Percentiles rank a stretch among this genome's conserved stretches.
These are phyloP conservation scores for Bryoerythrophyllum caledonicum DNA, from an alignment of 225 moss, liverwort and hornwort genomes.

Conservation along the genomic window DNA sequence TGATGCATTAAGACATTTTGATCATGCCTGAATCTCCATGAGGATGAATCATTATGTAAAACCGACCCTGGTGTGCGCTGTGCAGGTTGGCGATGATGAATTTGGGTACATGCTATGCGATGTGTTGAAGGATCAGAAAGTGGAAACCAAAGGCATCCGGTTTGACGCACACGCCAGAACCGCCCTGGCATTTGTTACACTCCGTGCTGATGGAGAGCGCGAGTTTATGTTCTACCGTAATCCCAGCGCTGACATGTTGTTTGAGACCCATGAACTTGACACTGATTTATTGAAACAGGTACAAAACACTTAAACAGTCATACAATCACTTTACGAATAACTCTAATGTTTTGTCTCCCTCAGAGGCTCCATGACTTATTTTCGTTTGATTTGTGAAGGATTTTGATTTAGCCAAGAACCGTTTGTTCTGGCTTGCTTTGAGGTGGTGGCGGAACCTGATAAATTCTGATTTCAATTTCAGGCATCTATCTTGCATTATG, in stretches of 20 bases:
- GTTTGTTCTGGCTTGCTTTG: conserved; percentile 19
- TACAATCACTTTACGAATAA: no score
- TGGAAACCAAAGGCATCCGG: conserved; percentile 80
- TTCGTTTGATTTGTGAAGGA: no score
- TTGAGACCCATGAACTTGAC: conserved; percentile 63
- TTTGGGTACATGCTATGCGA: conserved; percentile 90
- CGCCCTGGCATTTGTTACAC: conserved; percentile 89
- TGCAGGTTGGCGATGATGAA: conserved; percentile 95
- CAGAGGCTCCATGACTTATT: no score
- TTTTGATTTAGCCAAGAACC: no score
- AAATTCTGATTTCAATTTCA: conserved; percentile 28
- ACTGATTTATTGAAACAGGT: conserved; percentile 71
- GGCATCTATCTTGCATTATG: conserved; percentile 84
- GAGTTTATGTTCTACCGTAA: conserved; percentile 99
- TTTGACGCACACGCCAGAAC: conserved; percentile 83
- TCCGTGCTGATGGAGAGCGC: conserved; percentile 82
- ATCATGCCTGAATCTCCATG: no score
- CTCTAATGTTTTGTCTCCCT: no score
- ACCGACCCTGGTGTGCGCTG: conserved; percentile 8
- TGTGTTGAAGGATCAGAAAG: conserved; percentile 82
- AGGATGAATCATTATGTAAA: not conserved
- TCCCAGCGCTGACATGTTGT: conserved; percentile 96
- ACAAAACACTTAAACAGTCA: not conserved
- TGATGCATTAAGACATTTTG: not conserved
- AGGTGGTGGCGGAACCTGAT: not conserved